A percentile compares a stretch with the other conserved stretches of the same genome.
phyloP scores from a whole-genome alignment of 2,329 filamentous ascomycete species.

The Alternaria novae-zelandiae region DNA sequence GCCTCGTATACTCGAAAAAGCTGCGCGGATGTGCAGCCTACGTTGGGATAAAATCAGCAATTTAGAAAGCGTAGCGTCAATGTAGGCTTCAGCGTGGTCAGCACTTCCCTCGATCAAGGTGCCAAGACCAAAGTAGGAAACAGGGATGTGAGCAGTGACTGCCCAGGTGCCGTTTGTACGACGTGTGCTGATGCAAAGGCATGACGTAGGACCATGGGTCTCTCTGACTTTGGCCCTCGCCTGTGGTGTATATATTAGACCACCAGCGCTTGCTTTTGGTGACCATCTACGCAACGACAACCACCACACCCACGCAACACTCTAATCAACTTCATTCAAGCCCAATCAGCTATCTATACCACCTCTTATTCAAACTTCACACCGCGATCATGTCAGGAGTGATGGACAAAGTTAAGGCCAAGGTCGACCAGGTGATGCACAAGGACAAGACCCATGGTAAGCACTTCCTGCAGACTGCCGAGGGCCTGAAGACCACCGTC shows the following conservation, averaged over 20 bases:
- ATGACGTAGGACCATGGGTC: constrained; percentile 30
- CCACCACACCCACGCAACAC: not conserved
- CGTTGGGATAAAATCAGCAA: not conserved
- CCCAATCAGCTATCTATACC: constrained; percentile 2
- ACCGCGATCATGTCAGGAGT: constrained; percentile 34
- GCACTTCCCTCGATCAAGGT: not conserved
- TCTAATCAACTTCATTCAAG: not conserved
- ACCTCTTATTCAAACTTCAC: constrained; percentile 6
- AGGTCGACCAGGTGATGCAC: constrained; percentile 47
- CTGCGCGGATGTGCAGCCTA: not conserved
- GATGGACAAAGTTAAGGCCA: constrained; percentile 48
- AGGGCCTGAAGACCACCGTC: not conserved
- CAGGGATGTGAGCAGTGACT: constrained; percentile 19
- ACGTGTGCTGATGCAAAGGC: constrained; percentile 21
- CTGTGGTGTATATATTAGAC: constrained; percentile 23
- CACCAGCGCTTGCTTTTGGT: constrained; percentile 4
- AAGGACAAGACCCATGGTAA: constrained; percentile 41
- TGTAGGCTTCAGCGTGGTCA: not conserved
- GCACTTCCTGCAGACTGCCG: not conserved
- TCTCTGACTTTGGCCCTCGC: constrained; percentile 19
- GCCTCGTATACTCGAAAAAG: not conserved
- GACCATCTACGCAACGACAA: constrained; percentile 14
- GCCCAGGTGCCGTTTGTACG: constrained; percentile 18
- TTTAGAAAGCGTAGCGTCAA: not conserved
- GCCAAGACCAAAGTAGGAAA: constrained; percentile 11